Base-by-base conservation (phyloP, 331 rosid genomes). In the Rosa hybrid region DNA sequence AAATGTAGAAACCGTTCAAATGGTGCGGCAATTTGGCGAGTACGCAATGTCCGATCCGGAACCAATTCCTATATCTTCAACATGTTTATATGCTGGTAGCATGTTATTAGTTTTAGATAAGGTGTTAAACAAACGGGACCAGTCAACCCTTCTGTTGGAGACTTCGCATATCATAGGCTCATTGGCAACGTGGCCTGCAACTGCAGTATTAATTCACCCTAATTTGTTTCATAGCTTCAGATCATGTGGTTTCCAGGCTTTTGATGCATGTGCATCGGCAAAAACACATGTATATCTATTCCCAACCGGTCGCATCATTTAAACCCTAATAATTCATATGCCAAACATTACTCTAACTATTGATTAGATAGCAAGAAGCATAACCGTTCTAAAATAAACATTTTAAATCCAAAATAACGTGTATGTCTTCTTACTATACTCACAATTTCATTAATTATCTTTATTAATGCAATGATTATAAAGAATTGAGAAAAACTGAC, bases 101-200 rank as follows among this genome's bases (percentile, higher is more conserved):
- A 69, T 80, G 49, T 79, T 79, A 57, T 46, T 4, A 13, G 64
- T 30, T 72, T 51, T 45, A 30, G 82, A 71, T 49, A 72, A 65
- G 71, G 46, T 13, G 11, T 65, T 65, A 30, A 8, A 65, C 39
- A 63, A 63, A 34, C 69, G 6, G 34, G 68, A 23, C n/a, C 1
- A 34, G 71, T 65, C 71, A 65, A 65, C 71, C 34, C 71, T 34
- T 65, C 4, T 10, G 71, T 65, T 17, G 46, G 71, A 65, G 42
- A 17, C 11, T 38, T 11, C 4, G 71, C 71, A 1, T 7, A 34
- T 65, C 71, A 34, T 34, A 65, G 46, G 45, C 23, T 65, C 71
- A 2, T 30, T 1, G n/a, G 21, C 46, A 34, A 34, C 71, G 42
- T 34, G 45, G 46, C 5, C 46, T 65, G 45, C 71, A 34, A 14